phyloP scores from a whole-genome alignment of 1,284 basidiomycete species.

The Exobasidium cylindrosporum region DNA sequence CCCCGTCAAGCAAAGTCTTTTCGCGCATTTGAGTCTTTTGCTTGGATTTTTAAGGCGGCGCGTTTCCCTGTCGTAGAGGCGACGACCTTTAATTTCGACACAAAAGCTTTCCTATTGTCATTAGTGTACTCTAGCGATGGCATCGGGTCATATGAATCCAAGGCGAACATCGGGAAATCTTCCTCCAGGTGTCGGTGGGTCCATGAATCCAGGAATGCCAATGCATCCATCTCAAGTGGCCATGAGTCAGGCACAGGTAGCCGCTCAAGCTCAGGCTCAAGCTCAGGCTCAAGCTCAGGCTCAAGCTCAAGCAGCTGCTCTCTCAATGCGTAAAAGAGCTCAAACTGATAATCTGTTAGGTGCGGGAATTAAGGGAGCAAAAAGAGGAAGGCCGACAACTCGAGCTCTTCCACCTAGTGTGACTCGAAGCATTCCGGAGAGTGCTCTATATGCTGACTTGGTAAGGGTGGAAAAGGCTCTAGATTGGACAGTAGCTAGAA shows the following conservation, averaged over 20 bases:
- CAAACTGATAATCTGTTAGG: conserved; percentile 11
- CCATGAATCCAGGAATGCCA: not conserved
- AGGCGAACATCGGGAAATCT: not conserved
- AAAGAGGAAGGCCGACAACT: conserved; percentile 75
- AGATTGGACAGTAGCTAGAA: conserved; percentile 91
- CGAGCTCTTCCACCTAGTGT: conserved; percentile 71
- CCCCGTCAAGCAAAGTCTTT: too few relatives aligned
- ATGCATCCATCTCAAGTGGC: conserved; percentile 14
- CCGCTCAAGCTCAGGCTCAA: conserved; percentile 37
- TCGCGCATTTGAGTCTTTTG: too few relatives aligned
- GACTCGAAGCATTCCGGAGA: conserved; percentile 59
- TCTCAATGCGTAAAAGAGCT: conserved; percentile 21
- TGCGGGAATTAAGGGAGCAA: conserved; percentile 56
- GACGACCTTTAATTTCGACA: too few relatives aligned
- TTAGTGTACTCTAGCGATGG: too few relatives aligned
- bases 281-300: conserved; percentile 37
- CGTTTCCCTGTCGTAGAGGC: too few relatives aligned
- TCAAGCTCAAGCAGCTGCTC: conserved; percentile 12
- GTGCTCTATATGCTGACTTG: conserved; percentile 79
- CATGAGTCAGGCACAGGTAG: conserved; percentile 30
- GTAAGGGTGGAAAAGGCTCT: conserved; percentile 84
- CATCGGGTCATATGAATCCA: not conserved
- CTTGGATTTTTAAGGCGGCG: too few relatives aligned
- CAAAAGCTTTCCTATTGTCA: too few relatives aligned
- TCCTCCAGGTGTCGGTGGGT: not conserved